Percentiles rank a stretch among this genome's conserved stretches.
These are phyloP conservation scores for Moesziomyces sp. DNA, from an alignment of 1,284 basidiomycete genomes.

Conservation along the genomic window DNA sequence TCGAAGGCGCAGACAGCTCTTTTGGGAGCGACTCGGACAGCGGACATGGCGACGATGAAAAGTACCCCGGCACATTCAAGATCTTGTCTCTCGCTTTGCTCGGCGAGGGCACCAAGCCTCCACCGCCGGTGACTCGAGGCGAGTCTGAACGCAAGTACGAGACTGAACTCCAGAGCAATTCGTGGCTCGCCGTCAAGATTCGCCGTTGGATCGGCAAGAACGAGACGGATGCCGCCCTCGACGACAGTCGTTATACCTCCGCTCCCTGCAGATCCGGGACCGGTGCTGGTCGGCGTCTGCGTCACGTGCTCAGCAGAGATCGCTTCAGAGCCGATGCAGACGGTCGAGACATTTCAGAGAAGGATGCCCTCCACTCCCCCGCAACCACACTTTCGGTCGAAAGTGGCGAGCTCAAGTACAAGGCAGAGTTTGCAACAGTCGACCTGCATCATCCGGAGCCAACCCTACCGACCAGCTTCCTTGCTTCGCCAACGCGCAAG, in stretches of 20 bases:
- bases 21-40: conserved; percentile 23
- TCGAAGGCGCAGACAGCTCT: conserved; percentile 14
- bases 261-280: not conserved
- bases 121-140: conserved; percentile 21
- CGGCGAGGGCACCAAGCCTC: conserved; percentile 20
- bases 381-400: conserved; percentile 31
- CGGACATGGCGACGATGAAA: conserved; percentile 16
- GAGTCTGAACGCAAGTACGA: conserved; percentile 36
- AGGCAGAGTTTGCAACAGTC: conserved; percentile 19
- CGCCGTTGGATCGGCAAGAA: conserved; percentile 29
- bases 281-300: conserved; percentile 4
- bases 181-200: conserved; percentile 29
- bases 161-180: conserved; percentile 26
- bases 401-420: conserved; percentile 28
- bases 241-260: conserved; percentile 9
- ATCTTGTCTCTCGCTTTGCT: conserved; percentile 29
- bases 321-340: not conserved
- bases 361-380: conserved; percentile 6
- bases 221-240: conserved; percentile 1
- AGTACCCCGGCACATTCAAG: conserved; percentile 33
- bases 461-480: not conserved
- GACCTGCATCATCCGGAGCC: conserved; percentile 2
- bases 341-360: not conserved
- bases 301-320: conserved; percentile 17
- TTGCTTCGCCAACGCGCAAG: not conserved